These are phyloP conservation scores for Hericium rajendrae DNA, from an alignment of 768 basidiomycete genomes.

Conservation along the genomic window DNA sequence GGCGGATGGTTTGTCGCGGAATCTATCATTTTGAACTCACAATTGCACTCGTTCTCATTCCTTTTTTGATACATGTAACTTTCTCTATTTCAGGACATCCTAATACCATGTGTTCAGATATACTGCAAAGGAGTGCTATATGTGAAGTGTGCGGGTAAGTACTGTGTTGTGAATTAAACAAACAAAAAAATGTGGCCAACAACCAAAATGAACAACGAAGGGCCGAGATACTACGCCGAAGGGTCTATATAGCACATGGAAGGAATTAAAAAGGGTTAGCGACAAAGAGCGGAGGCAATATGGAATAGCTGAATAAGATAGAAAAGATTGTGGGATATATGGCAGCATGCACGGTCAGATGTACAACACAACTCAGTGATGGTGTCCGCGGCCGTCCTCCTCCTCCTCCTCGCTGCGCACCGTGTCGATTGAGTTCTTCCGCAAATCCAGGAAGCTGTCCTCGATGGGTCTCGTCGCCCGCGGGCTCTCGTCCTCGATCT, in stretches of 20 bases:
- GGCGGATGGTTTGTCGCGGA: background rate
- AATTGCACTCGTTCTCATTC: background rate
- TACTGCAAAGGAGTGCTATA: background rate
- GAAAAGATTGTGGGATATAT: background rate
- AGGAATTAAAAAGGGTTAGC: background rate
- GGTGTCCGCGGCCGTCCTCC: background rate
- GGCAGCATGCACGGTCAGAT: background rate
- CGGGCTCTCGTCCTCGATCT: constrained; percentile 38
- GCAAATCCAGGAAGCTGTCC: constrained; percentile 33
- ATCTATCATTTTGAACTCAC: background rate
- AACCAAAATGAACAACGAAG: background rate
- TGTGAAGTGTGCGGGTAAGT: background rate
- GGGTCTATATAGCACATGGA: background rate
- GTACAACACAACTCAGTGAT: background rate
- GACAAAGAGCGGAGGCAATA: background rate
- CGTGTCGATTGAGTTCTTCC: constrained; percentile 31
- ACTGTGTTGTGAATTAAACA: background rate
- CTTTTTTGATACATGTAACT: background rate
- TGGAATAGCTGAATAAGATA: constrained; percentile 12
- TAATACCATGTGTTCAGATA: constrained; percentile 5
- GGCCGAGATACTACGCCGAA: background rate
- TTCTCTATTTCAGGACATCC: constrained; percentile 6
- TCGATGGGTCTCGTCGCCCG: constrained; percentile 15
- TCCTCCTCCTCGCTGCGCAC: constrained; percentile 26
- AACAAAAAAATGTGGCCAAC: constrained; percentile 2